Evolutionary conservation across 495 filamentous ascomycete species (phyloP).

Genomic region (Cercophora newfieldiana): DNA sequence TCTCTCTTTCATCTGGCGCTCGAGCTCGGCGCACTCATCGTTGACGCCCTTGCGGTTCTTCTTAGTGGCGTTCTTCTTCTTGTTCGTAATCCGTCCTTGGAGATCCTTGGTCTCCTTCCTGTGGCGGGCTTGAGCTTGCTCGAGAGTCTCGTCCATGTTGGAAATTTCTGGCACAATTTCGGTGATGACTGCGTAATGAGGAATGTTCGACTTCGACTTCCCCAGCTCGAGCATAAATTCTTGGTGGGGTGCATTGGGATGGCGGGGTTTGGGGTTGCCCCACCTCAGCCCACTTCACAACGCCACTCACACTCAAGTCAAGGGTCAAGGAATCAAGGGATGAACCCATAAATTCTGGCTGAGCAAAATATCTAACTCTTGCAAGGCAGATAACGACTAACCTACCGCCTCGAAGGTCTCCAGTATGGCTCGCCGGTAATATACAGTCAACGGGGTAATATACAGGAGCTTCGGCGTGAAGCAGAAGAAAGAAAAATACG

Average conservation of each 20-base stretch:
- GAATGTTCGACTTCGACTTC: neutral
- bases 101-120: constrained; percentile 87
- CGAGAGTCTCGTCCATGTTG: constrained; percentile 48
- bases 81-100: constrained; percentile 79
- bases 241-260: neutral
- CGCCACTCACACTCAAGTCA: neutral
- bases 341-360: neutral
- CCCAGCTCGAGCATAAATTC: neutral
- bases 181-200: neutral
- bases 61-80: constrained; percentile 94
- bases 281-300: neutral
- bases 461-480: neutral
- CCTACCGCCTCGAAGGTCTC: neutral
- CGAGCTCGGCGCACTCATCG: constrained; percentile 76
- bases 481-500: neutral
- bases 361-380: neutral
- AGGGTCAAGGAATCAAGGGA: neutral
- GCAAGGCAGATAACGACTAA: neutral
- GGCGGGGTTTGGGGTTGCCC: constrained; percentile 2
- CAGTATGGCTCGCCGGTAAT: neutral
- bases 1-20: constrained; percentile 63
- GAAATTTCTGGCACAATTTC: neutral
- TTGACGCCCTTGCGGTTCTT: constrained; percentile 91
- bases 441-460: neutral
- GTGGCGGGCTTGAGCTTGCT: constrained; percentile 75